Base-by-base conservation (phyloP, 116 monocot genomes). In the Dioscorea cayenensis region DNA sequence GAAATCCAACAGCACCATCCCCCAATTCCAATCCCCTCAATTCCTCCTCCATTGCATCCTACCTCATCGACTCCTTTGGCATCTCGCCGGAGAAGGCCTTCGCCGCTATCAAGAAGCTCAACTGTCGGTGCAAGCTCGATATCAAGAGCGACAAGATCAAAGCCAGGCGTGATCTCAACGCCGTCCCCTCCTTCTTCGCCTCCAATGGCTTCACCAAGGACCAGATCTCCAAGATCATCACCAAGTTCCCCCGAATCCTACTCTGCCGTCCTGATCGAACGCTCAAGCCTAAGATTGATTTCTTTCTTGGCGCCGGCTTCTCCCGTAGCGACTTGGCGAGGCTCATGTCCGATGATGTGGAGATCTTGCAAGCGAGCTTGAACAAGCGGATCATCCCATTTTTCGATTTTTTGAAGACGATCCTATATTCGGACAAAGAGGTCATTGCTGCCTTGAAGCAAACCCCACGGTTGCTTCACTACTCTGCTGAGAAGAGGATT, bases 281-380 rank as follows among this genome's bases (percentile, higher is more conserved):
- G 20, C 73, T 88, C 36, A 78, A 72, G 66, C 86, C 88, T 37
- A 88, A 81, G 67, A 38, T 92, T 59, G 81, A 83, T 2, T 85
- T 78, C 50, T 70, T 85, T 78, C 69, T 68, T 19, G 19, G 19
- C 69, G 48, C 65, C 7, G 88, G 85, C 36, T 74, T 77, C 61
- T 64, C 78, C 14, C 17, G 22, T 9, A 0, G 69, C 29, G 76
- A 81, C 51, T 62, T 86, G 52, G n/a, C 37, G 1, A 58, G 61
- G 22, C 60, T 87, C 66, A 0, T 87, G 69, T 52, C 76, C 35
- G 12, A 13, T 13, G 49, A 73, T 61, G 70, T 72, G 59, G 0
- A 8, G 13, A 17, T 86, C 68, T 50, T 90, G 19, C 36, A 22
- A 6, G 22, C 18, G 4, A 78, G 72, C 78, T 36, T 81, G 28